phyloP scores from a whole-genome alignment of 208 protist species.

The Trypanosoma scelopori region DNA sequence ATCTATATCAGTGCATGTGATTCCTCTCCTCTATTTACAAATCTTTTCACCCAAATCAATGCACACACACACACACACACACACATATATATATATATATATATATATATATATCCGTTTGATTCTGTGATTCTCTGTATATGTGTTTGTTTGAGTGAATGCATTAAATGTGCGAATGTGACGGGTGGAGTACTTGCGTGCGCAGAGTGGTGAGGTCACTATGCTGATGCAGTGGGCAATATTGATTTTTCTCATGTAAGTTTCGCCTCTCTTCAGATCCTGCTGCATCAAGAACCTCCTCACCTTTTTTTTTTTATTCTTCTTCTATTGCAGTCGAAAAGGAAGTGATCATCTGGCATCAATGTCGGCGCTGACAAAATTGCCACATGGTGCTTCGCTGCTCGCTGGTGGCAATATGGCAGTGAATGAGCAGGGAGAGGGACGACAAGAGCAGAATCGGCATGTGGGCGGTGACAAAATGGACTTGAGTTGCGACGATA shows the following conservation, averaged over 20 bases:
- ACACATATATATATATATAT: constrained; percentile 21
- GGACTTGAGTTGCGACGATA: background rate
- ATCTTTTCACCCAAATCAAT: background rate
- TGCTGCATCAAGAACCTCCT: background rate
- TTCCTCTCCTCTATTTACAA: background rate
- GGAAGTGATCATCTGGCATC: no score
- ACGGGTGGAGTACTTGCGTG: background rate
- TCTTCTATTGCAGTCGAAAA: background rate
- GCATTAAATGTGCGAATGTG: background rate
- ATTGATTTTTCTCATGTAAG: constrained; percentile 2
- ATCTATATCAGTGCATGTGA: background rate
- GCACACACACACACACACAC: background rate
- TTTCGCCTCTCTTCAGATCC: background rate
- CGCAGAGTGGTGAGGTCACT: no score
- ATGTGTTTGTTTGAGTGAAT: constrained; percentile 14
- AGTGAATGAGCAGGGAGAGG: no score
- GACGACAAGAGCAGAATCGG: background rate
- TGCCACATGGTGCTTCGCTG: no score
- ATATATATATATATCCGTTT: no score
- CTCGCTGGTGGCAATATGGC: no score
- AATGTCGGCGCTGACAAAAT: no score
- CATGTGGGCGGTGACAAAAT: background rate
- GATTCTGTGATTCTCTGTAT: constrained; percentile 11
- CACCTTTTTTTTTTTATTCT: constrained; percentile 1
- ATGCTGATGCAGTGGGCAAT: background rate